Percentiles rank a stretch among this genome's conserved stretches.
These are phyloP conservation scores for Colletotrichum horii DNA, from an alignment of 2,329 filamentous ascomycete species.

Conservation along the genomic window DNA sequence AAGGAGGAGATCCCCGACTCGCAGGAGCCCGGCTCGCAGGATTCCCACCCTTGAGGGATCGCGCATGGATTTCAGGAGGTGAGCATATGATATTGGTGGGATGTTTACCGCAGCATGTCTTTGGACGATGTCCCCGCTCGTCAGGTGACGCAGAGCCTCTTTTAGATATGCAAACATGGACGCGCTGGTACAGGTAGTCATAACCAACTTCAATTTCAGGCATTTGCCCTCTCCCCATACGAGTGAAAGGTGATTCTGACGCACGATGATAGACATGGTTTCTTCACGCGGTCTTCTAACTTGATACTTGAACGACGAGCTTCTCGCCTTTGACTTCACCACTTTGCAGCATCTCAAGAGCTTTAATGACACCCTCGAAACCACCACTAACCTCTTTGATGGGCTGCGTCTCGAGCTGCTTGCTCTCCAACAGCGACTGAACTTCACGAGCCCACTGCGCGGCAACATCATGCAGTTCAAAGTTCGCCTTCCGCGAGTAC, in stretches of 20 bases:
- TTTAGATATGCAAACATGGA: background rate
- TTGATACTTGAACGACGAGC: background rate
- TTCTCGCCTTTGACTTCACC: background rate
- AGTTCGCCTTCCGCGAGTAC: background rate
- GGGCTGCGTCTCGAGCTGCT: background rate
- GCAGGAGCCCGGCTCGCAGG: background rate
- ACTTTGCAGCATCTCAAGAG: background rate
- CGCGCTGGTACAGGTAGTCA: background rate
- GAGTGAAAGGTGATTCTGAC: background rate
- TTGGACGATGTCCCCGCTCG: background rate
- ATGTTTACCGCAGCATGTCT: background rate
- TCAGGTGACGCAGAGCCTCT: background rate
- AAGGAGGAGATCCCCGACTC: background rate
- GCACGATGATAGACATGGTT: background rate
- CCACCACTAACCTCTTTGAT: background rate
- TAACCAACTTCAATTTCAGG: background rate
- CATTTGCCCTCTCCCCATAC: background rate
- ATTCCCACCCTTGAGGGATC: background rate
- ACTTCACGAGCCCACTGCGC: constrained; percentile 15
- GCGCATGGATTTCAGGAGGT: background rate
- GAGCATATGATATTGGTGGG: background rate
- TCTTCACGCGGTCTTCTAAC: background rate
- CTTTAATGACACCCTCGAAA: background rate
- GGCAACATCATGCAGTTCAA: background rate
- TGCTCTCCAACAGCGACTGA: constrained; percentile 5